These are phyloP conservation scores for Saccharomycopsis fodiens DNA, from an alignment of 805 yeast species.

Conservation along the genomic window DNA sequence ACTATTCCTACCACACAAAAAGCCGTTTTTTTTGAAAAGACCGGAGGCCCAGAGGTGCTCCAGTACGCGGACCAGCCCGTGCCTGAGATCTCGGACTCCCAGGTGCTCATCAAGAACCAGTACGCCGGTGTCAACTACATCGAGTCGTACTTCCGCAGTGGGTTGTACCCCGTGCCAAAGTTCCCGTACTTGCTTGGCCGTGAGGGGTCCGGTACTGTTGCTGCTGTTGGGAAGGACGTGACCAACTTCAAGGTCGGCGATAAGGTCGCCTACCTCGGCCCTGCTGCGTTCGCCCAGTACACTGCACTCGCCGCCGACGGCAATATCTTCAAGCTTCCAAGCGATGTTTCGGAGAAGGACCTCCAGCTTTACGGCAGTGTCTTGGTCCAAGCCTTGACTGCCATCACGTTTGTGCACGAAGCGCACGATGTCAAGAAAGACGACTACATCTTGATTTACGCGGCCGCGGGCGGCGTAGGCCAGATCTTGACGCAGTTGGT, in stretches of 20 bases:
- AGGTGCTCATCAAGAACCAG: slow-evolving; percentile 63
- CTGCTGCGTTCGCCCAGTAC: slow-evolving; percentile 65
- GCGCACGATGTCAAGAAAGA: slow-evolving; percentile 60
- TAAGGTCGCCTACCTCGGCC: slow-evolving; percentile 49
- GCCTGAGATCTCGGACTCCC: slow-evolving; percentile 47
- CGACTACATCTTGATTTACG: slow-evolving; percentile 72
- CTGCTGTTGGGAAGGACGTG: slow-evolving; percentile 54
- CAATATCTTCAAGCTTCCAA: slow-evolving; percentile 42
- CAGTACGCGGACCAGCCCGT: slow-evolving; percentile 46
- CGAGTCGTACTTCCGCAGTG: slow-evolving; percentile 76
- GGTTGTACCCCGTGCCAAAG: slow-evolving; percentile 52
- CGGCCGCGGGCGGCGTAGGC: slow-evolving; percentile 97
- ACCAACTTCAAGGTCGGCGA: slow-evolving; percentile 57
- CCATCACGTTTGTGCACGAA: slow-evolving; percentile 59
- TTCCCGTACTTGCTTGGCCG: slow-evolving; percentile 64
- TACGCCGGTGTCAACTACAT: slow-evolving; percentile 79
- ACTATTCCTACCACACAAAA: slow-evolving; percentile 47
- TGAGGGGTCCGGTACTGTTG: slow-evolving; percentile 67
- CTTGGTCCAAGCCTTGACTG: slow-evolving; percentile 71
- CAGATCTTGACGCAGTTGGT: slow-evolving; percentile 60
- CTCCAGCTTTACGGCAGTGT: slow-evolving; percentile 53
- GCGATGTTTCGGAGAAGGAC: slow-evolving; percentile 38
- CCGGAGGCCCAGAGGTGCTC: slow-evolving; percentile 53
- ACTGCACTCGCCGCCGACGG: slow-evolving; percentile 37
- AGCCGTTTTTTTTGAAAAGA: slow-evolving; percentile 45